A percentile compares a stretch with the other conserved stretches of the same genome.
phyloP scores from a whole-genome alignment of 1,284 basidiomycete genomes.

The Cronartium quercuum region DNA sequence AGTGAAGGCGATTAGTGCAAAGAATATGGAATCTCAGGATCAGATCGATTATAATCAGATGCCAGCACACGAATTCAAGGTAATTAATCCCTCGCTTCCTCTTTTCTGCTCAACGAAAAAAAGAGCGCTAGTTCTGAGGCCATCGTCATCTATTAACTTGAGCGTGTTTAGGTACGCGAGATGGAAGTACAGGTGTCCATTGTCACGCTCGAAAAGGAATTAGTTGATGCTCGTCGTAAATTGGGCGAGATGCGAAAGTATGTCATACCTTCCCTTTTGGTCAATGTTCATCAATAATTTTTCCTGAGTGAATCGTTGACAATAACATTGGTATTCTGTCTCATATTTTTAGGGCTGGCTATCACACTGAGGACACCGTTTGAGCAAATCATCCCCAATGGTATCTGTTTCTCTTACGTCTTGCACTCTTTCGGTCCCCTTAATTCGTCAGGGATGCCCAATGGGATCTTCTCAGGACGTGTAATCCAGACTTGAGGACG shows the following conservation, averaged over 20 bases:
- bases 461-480: no score
- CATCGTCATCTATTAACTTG: no score
- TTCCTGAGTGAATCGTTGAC: neutral
- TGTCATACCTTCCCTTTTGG: neutral
- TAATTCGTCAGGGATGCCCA: no score
- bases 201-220: constrained; percentile 88
- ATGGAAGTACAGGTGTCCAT: constrained; percentile 99
- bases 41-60: constrained; percentile 83
- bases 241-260: constrained; percentile 46
- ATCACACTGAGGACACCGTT: constrained; percentile 33
- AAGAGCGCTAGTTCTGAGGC: constrained; percentile 42
- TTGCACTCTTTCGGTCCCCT: no score
- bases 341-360: constrained; percentile 15
- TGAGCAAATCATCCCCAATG: constrained; percentile 4
- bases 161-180: constrained; percentile 57
- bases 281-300: no score
- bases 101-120: constrained; percentile 3
- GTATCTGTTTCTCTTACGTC: no score
- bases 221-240: constrained; percentile 54
- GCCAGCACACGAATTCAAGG: constrained; percentile 94
- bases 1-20: constrained; percentile 88
- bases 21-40: constrained; percentile 66
- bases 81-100: constrained; percentile 33
- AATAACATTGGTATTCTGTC: neutral
- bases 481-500: no score